phyloP scores from a whole-genome alignment of 2,329 filamentous ascomycete species.

The Microdochium bolleyi region DNA sequence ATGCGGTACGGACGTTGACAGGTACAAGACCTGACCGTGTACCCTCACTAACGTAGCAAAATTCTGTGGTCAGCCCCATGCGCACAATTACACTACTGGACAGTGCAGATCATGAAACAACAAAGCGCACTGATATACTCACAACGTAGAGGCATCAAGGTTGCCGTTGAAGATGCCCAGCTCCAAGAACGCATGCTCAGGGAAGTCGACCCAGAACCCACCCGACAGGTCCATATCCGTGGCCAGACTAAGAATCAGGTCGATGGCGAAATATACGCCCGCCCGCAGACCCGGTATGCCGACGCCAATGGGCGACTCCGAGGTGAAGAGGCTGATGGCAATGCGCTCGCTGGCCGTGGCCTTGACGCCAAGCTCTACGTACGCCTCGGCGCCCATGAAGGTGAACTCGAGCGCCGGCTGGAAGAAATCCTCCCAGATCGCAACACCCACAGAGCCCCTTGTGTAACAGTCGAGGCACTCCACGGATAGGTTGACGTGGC shows the following conservation, averaged over 20 bases:
- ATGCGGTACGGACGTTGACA: conserved; percentile 25
- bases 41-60: conserved; percentile 1
- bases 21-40: conserved; percentile 27
- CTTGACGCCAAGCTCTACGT: conserved; percentile 32
- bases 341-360: conserved; percentile 32
- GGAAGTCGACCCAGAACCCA: conserved; percentile 38
- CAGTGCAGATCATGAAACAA: not conserved
- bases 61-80: not conserved
- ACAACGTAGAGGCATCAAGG: conserved; percentile 33
- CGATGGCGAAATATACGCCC: conserved; percentile 36
- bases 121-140: not conserved
- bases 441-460: conserved; percentile 29
- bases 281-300: conserved; percentile 26
- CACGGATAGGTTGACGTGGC: conserved; percentile 11
- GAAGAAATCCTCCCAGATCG: conserved; percentile 23
- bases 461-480: conserved; percentile 36
- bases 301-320: conserved; percentile 30
- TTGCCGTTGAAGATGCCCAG: conserved; percentile 26
- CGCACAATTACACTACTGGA: not conserved
- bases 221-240: conserved; percentile 36
- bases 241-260: conserved; percentile 35
- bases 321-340: conserved; percentile 34
- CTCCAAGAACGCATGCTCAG: conserved; percentile 29
- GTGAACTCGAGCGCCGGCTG: conserved; percentile 28
- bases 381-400: conserved; percentile 38